Conservation (phyloP, 192 early-diverging fungal genomes). For the Coemansia sp. region DNA sequence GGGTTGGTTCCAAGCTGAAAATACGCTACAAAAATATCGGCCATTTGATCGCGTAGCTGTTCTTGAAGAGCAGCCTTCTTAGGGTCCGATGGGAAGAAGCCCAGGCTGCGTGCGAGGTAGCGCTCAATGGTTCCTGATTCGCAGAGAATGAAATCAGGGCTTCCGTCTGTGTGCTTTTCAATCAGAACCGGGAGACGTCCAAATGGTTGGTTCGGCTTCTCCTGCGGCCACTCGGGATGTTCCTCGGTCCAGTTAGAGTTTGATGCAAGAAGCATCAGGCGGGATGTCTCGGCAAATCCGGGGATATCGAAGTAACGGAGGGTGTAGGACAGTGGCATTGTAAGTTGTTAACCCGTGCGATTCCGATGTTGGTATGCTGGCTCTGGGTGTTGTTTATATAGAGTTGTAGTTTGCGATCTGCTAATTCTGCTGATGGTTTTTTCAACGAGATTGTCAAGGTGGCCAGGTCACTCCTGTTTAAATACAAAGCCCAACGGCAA, state of each 20-base stretch:
- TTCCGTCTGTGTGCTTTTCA: constrained; percentile 32
- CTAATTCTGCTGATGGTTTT: neutral
- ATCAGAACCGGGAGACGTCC: constrained; percentile 54
- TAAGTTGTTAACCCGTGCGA: too few species aligned
- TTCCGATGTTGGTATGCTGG: too few species aligned
- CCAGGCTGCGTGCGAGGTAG: constrained; percentile 53
- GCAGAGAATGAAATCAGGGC: constrained; percentile 25
- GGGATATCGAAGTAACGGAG: constrained; percentile 24
- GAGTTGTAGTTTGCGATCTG: too few species aligned
- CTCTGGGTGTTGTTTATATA: too few species aligned
- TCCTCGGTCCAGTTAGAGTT: constrained; percentile 46
- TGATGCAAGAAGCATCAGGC: constrained; percentile 40
- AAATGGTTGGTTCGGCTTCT: constrained; percentile 49
- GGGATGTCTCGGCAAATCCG: constrained; percentile 29
- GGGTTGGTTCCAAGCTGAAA: neutral
- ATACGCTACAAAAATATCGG: too few species aligned
- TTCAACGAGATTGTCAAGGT: too few species aligned
- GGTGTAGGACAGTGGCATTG: constrained; percentile 7
- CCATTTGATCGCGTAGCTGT: neutral
- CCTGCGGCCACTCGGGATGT: constrained; percentile 49
- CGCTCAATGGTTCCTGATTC: constrained; percentile 56
- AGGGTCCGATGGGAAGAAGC: constrained; percentile 32
- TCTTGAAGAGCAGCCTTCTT: constrained; percentile 37
- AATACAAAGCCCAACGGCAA: too few species aligned
- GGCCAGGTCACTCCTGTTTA: too few species aligned